Conservation (phyloP, 2,329 filamentous ascomycete species). For the Neonectria magnoliae region DNA sequence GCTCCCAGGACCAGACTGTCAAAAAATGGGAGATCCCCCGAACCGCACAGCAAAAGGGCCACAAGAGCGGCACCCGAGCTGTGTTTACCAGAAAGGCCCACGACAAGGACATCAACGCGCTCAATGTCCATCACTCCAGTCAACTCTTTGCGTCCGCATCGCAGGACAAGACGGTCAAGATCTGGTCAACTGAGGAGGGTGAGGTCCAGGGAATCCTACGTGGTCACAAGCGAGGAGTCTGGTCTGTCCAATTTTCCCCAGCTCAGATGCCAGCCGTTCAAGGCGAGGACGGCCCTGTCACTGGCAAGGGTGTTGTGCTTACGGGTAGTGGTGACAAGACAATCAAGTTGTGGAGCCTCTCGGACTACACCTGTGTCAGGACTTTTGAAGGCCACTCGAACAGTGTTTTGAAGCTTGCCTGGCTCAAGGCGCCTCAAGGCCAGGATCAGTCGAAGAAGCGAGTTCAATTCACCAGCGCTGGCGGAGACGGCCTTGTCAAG, state of each 20-base stretch:
- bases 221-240: slow-evolving; percentile 94
- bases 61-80: slow-evolving; percentile 69
- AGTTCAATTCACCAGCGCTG: slow-evolving; percentile 83
- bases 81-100: slow-evolving; percentile 93
- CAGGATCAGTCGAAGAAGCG: slow-evolving; percentile 66
- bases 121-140: slow-evolving; percentile 79
- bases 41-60: slow-evolving; percentile 53
- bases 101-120: slow-evolving; percentile 98
- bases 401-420: slow-evolving; percentile 91
- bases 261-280: slow-evolving; percentile 78
- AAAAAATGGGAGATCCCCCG: slow-evolving; percentile 90
- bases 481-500: slow-evolving; percentile 94
- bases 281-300: slow-evolving; percentile 76
- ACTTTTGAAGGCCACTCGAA: slow-evolving; percentile 98
- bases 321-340: slow-evolving; percentile 97
- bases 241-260: slow-evolving; percentile 92
- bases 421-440: slow-evolving; percentile 71
- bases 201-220: slow-evolving; percentile 91
- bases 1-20: slow-evolving; percentile 93
- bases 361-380: slow-evolving; percentile 90
- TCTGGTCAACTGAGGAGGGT: slow-evolving; percentile 91
- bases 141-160: slow-evolving; percentile 95
- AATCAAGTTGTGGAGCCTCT: slow-evolving; percentile 91
- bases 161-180: slow-evolving; percentile 96
- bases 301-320: slow-evolving; percentile 82